Percentiles rank a stretch among this genome's conserved stretches.
Evolutionary conservation across 768 basidiomycete species (phyloP).

Genomic region (Panellus pusillus): DNA sequence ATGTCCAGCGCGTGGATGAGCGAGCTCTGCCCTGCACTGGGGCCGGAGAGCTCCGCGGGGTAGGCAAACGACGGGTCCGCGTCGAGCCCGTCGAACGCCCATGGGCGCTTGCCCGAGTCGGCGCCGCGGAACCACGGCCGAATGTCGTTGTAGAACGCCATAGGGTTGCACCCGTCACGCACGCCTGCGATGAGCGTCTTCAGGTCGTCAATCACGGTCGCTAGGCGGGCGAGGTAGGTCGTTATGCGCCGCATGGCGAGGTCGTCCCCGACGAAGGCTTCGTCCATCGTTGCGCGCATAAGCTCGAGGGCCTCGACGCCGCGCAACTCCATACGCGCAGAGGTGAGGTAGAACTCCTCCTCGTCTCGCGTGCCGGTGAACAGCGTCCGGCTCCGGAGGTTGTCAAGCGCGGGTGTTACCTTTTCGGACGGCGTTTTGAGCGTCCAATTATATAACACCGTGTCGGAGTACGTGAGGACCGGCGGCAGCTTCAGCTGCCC

Average conservation of each 20-base stretch:
- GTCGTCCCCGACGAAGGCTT: slow-evolving; percentile 76
- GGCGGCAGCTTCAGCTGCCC: slow-evolving; percentile 78
- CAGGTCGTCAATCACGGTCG: slow-evolving; percentile 64
- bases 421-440: slow-evolving; percentile 34
- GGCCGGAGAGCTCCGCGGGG: slow-evolving; percentile 67
- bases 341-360: slow-evolving; percentile 83
- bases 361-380: slow-evolving; percentile 85
- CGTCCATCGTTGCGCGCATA: slow-evolving; percentile 86
- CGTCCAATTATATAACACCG: slow-evolving; percentile 86
- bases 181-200: slow-evolving; percentile 60
- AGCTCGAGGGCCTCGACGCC: slow-evolving; percentile 84
- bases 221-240: slow-evolving; percentile 63
- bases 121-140: slow-evolving; percentile 83
- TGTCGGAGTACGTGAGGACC: slow-evolving; percentile 87
- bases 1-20: slow-evolving; percentile 73
- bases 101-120: slow-evolving; percentile 52
- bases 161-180: slow-evolving; percentile 69
- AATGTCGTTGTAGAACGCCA: slow-evolving; percentile 67
- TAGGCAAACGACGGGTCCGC: slow-evolving; percentile 40
- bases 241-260: slow-evolving; percentile 64
- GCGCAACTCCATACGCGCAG: slow-evolving; percentile 81
- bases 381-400: slow-evolving; percentile 62
- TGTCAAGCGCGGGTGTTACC: slow-evolving; percentile 45
- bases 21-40: slow-evolving; percentile 82
- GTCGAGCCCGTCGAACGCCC: slow-evolving; percentile 64